A percentile compares a stretch with the other conserved stretches of the same genome.
Conservation (phyloP, 1,284 basidiomycete genomes). For the Sanguinoderma infundibulare region DNA sequence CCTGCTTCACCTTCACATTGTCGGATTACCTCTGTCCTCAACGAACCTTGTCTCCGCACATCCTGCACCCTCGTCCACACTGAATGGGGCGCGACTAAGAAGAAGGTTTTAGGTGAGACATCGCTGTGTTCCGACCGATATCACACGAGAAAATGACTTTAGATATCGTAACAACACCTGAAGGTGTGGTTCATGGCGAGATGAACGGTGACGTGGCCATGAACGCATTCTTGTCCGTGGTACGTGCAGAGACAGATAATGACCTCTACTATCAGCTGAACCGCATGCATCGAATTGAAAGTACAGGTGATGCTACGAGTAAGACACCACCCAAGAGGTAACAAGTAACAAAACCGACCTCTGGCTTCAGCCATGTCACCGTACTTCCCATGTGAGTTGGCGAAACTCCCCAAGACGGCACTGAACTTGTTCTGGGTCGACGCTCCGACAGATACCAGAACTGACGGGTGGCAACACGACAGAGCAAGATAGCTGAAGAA, state of each 20-base stretch:
- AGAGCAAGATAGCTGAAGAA: no score
- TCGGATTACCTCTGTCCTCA: neutral
- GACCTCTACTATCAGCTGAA: neutral
- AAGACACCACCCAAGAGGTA: no score
- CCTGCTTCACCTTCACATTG: neutral
- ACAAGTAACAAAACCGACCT: no score
- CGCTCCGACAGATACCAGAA: no score
- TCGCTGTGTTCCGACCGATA: neutral
- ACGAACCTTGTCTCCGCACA: neutral
- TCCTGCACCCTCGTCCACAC: neutral
- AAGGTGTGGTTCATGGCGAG: neutral
- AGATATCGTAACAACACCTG: no score
- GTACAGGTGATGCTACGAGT: no score
- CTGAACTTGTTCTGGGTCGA: no score
- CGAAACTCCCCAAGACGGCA: no score
- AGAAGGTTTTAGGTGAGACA: neutral
- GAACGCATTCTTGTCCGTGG: neutral
- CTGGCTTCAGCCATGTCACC: no score
- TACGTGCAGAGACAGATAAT: neutral
- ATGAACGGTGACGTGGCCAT: neutral
- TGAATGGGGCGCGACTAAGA: no score
- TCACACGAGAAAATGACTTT: neutral
- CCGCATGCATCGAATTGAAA: neutral
- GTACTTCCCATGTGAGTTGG: no score
- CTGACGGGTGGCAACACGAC: no score